Base-by-base conservation (phyloP, 495 filamentous ascomycete genomes). In the Lepidopterella palustris region DNA sequence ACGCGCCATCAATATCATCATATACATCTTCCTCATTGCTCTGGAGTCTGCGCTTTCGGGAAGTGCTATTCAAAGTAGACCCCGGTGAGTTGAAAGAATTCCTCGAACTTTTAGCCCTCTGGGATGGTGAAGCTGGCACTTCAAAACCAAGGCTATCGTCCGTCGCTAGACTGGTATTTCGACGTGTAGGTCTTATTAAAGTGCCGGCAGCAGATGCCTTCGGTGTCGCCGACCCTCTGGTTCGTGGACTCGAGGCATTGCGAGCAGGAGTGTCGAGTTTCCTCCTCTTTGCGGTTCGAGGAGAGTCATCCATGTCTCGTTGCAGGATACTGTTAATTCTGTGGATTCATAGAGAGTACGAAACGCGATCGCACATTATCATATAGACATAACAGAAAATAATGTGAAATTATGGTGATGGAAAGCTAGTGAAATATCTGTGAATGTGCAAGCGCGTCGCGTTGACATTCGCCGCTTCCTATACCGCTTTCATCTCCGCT, bases 1-100 rank as follows among this genome's bases (percentile, higher is more conserved):
- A 23, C 20, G 64, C 67, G 11, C 67, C 64, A 15, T 69, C 67
- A 24, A 69, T 62, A 28, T 69, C 64, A 40, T 69, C 64, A 47
- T 66, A 69, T 26, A 67, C 39, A 47, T 69, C 66, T 53, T 59
- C 49, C 20, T 63, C 63, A 18, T 62, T 49, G 25, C 8, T 50
- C 42, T 20, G 32, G 5, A 11, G 15, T 25, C 25, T n/a, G 18
- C 28, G 53, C 25, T 42, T 45, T 31, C 24, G 29, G 32, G 47
- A 21, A 29, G 28, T 23, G 25, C 45, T 24, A 39, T 57, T 50
- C 13, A 53, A 5, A 35, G 20, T 39, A 13, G 18, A n/a, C n/a
- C 24, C 54, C 5, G 50, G 40, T 15, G 59, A 49, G 8, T 20
- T 45, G 20, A 5, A 21, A 32, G 42, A 18, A n/a, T 45, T 48